phyloP scores from a whole-genome alignment of 1,284 basidiomycete genomes.

The Malassezia globosa region DNA sequence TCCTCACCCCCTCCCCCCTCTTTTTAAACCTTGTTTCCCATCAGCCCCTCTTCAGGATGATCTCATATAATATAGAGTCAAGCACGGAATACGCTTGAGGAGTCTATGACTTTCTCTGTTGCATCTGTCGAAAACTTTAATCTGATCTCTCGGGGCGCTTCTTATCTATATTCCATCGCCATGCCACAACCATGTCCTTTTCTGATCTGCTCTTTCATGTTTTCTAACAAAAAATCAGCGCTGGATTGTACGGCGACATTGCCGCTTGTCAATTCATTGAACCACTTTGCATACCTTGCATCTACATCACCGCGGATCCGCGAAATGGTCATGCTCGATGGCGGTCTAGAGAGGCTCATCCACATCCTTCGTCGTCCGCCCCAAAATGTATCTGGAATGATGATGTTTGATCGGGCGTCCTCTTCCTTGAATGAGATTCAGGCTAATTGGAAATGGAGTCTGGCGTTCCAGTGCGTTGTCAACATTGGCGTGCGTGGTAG shows the following conservation, averaged over 20 bases:
- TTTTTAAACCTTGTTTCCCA: no score
- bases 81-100: constrained; percentile 12
- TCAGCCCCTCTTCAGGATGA: no score
- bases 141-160: no score
- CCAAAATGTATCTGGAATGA: neutral
- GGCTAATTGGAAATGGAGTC: constrained; percentile 45
- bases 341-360: constrained; percentile 87
- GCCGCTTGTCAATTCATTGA: constrained; percentile 90
- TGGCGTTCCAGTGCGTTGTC: constrained; percentile 88
- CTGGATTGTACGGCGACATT: constrained; percentile 82
- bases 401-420: constrained; percentile 10
- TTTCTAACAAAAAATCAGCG: constrained; percentile 52
- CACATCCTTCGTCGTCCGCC: constrained; percentile 54
- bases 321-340: constrained; percentile 94
- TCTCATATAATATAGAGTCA: constrained; percentile 17
- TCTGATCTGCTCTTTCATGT: no score
- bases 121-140: constrained; percentile 4
- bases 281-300: constrained; percentile 90
- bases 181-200: no score
- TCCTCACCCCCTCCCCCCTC: no score
- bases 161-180: neutral
- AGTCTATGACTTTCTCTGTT: constrained; percentile 1
- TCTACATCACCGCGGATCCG: constrained; percentile 93
- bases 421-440: constrained; percentile 39
- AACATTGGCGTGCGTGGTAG: constrained; percentile 96